Conservation (phyloP, 2,329 filamentous ascomycete species). For the Aspergillus tanneri region DNA sequence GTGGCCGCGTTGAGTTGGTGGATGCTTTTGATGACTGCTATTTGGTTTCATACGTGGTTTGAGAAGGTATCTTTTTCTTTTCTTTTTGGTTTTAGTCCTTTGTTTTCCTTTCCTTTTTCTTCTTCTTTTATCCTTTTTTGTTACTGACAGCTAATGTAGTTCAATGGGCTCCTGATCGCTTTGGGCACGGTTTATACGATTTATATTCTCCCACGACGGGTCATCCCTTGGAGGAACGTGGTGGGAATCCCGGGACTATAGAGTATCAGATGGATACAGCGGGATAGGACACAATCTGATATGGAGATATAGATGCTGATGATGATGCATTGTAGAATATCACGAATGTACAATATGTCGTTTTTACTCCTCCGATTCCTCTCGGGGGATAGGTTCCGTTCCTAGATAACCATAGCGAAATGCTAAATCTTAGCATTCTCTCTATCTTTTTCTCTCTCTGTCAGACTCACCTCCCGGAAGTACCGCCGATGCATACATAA, state of each 20-base stretch:
- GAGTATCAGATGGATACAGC: too few relatives aligned
- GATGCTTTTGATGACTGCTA: slow-evolving; percentile 98
- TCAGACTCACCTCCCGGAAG: slow-evolving; percentile 54
- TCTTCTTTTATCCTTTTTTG: background rate
- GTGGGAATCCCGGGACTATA: slow-evolving; percentile 47
- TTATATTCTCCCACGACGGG: slow-evolving; percentile 51
- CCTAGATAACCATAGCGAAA: slow-evolving; percentile 38
- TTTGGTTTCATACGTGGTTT: slow-evolving; percentile 98
- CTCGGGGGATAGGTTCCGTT: slow-evolving; percentile 27
- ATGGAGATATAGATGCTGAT: background rate
- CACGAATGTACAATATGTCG: background rate
- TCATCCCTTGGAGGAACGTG: slow-evolving; percentile 46
- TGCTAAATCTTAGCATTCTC: slow-evolving; percentile 23
- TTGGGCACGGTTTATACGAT: slow-evolving; percentile 50
- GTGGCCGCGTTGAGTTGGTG: slow-evolving; percentile 76
- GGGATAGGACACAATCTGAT: too few relatives aligned
- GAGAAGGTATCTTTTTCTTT: slow-evolving; percentile 69
- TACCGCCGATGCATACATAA: slow-evolving; percentile 59
- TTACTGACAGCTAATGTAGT: slow-evolving; percentile 35
- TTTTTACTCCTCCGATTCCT: background rate
- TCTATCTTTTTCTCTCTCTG: background rate
- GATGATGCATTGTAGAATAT: background rate
- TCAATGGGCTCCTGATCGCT: slow-evolving; percentile 52
- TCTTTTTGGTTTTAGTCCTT: slow-evolving; percentile 8
- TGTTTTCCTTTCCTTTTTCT: slow-evolving; percentile 22